Evolutionary conservation across 805 yeast genomes (phyloP).

Genomic region (Hagleromyces aurorensis): DNA sequence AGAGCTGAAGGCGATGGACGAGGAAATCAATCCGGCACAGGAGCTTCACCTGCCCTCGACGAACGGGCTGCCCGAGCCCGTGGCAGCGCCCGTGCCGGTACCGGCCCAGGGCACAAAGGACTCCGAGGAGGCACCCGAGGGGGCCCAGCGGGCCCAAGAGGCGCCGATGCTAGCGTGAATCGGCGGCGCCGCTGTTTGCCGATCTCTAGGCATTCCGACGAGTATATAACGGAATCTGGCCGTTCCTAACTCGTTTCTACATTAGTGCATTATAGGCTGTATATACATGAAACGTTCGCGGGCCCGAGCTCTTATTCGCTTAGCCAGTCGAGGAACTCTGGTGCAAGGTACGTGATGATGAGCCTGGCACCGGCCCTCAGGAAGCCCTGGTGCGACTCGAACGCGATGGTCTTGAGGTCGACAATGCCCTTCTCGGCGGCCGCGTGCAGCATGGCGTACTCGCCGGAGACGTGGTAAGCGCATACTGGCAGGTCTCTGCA

Average conservation of each 20-base stretch:
- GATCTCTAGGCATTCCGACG: no score
- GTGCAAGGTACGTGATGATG: slow-evolving; percentile 87
- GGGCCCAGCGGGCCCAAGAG: no score
- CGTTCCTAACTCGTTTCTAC: no score
- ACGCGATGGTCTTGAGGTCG: slow-evolving; percentile 69
- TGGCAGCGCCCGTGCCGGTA: no score
- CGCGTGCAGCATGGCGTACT: slow-evolving; percentile 95
- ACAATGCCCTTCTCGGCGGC: slow-evolving; percentile 94
- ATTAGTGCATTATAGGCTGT: no score
- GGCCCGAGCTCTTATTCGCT: no score
- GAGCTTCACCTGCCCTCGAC: slow-evolving; percentile 24
- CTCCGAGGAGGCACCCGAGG: no score
- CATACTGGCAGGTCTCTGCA: slow-evolving; percentile 84
- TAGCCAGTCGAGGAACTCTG: slow-evolving; percentile 93
- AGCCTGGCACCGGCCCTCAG: slow-evolving; percentile 93
- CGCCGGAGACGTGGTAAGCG: slow-evolving; percentile 95
- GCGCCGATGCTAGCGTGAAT: no score
- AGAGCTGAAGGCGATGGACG: slow-evolving; percentile 46
- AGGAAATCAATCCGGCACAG: slow-evolving; percentile 36
- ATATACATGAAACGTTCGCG: no score
- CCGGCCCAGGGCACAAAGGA: no score
- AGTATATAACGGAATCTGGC: no score
- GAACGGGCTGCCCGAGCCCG: slow-evolving; percentile 25
- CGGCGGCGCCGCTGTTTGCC: no score
- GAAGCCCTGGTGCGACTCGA: slow-evolving; percentile 85